Evolutionary conservation across 2,329 filamentous ascomycete genomes (phyloP).

Genomic region (Plenodomus lindquistii): DNA sequence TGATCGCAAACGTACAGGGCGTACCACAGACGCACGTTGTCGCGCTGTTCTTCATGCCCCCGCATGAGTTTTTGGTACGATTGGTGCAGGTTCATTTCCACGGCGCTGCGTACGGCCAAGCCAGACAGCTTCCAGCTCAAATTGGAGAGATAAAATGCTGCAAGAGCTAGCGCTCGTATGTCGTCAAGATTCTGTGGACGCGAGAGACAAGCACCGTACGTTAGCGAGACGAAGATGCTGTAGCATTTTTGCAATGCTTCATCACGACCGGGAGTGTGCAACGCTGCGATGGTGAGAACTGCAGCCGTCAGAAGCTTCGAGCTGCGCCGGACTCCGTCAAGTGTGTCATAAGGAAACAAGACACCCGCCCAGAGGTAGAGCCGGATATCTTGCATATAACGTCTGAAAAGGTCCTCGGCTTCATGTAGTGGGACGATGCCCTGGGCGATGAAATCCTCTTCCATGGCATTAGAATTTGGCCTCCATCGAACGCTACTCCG

Average conservation of each 20-base stretch:
- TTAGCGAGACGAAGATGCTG: constrained; percentile 36
- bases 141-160: constrained; percentile 47
- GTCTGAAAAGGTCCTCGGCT: constrained; percentile 35
- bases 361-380: constrained; percentile 41
- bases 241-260: constrained; percentile 39
- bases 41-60: constrained; percentile 39
- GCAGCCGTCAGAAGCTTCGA: constrained; percentile 39
- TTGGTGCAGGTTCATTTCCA: constrained; percentile 48
- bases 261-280: constrained; percentile 34
- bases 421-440: constrained; percentile 30
- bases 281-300: constrained; percentile 34
- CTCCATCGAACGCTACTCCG: constrained; percentile 30
- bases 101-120: constrained; percentile 44
- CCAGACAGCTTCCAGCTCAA: constrained; percentile 48
- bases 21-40: constrained; percentile 47
- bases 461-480: constrained; percentile 27
- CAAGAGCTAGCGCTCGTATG: constrained; percentile 45
- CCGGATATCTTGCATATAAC: constrained; percentile 36
- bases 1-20: constrained; percentile 47
- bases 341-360: constrained; percentile 33
- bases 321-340: constrained; percentile 33
- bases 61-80: constrained; percentile 42
- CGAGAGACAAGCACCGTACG: constrained; percentile 40
- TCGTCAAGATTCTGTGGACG: constrained; percentile 44
- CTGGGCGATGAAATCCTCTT: constrained; percentile 40